Evolutionary conservation across 2,329 filamentous ascomycete species (phyloP).

Genomic region (Alternaria sp.): DNA sequence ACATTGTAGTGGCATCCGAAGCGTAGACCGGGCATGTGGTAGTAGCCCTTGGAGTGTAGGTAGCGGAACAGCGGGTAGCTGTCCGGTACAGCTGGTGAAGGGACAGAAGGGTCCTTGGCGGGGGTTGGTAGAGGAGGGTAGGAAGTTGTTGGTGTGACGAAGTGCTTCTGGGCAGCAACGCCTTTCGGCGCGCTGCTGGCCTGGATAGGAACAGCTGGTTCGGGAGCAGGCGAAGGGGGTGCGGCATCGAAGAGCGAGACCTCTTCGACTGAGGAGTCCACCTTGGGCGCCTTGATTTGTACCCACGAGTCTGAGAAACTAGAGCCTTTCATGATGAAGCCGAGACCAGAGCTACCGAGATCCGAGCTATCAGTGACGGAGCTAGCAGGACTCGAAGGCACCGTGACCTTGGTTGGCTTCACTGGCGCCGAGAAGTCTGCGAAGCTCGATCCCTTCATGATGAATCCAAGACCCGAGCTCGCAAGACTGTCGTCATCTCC

Average conservation of each 20-base stretch:
- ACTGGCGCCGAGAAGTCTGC: conserved; percentile 3
- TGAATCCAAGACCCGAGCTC: conserved; percentile 29
- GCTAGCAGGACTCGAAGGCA: conserved; percentile 1
- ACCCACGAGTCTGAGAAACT: conserved; percentile 21
- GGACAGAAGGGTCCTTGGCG: conserved; percentile 16
- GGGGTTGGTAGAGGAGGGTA: conserved; percentile 44
- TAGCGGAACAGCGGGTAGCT: conserved; percentile 79
- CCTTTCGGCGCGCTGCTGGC: conserved; percentile 14
- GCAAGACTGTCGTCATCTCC: conserved; percentile 13
- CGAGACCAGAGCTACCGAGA: conserved; percentile 19
- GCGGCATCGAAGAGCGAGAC: conserved; percentile 35
- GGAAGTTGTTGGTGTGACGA: conserved; percentile 56
- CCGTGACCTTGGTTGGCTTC: not conserved
- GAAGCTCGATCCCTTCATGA: conserved; percentile 36
- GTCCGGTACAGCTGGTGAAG: conserved; percentile 45
- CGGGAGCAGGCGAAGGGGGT: conserved; percentile 13
- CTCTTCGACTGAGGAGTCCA: conserved; percentile 9
- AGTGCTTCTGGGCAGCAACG: conserved; percentile 34
- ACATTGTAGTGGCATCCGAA: conserved; percentile 95
- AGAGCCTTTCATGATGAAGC: conserved; percentile 38
- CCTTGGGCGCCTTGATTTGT: conserved; percentile 9
- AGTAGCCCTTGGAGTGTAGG: conserved; percentile 80
- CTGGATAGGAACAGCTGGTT: conserved; percentile 10
- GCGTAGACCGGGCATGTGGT: conserved; percentile 86
- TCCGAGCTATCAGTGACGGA: conserved; percentile 7